phyloP scores from a whole-genome alignment of 345 rosid species.

The Acer saccharum region DNA sequence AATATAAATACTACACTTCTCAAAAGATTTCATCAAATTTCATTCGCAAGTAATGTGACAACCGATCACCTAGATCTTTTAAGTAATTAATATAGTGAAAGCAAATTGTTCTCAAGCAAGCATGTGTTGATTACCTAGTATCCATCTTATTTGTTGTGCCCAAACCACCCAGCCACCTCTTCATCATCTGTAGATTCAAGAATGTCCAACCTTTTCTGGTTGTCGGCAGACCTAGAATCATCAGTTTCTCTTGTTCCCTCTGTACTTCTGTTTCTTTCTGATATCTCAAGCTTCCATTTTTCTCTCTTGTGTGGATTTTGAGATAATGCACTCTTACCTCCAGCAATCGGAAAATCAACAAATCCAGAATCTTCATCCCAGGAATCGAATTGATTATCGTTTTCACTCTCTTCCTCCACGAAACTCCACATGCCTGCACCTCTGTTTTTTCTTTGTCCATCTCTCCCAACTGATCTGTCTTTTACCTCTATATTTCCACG shows the following conservation, averaged over 20 bases:
- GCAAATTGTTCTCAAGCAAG: no score
- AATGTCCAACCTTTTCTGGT: conserved; percentile 32
- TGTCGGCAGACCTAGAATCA: conserved; percentile 18
- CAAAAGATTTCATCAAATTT: background rate
- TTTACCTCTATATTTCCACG: conserved; percentile 2
- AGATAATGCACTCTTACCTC: conserved; percentile 61
- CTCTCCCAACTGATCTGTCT: background rate
- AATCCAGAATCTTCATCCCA: conserved; percentile 28
- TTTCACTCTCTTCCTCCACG: conserved; percentile 41
- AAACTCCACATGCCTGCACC: conserved; percentile 50
- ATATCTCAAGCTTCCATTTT: conserved; percentile 60
- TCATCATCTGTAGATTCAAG: conserved; percentile 50
- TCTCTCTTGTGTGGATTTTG: conserved; percentile 41
- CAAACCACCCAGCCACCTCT: conserved; percentile 78
- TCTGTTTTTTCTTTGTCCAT: conserved; percentile 18
- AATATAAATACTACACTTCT: no score
- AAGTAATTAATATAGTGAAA: background rate
- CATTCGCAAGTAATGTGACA: background rate
- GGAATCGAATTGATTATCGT: conserved; percentile 16
- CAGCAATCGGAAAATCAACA: conserved; percentile 56
- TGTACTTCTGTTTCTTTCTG: conserved; percentile 20
- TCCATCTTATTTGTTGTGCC: conserved; percentile 11
- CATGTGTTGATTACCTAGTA: background rate
- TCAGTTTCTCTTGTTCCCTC: conserved; percentile 24
- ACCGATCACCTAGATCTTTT: background rate